Conservation (phyloP, 306 rosid genomes). For the Casuarina cunninghamiana region DNA sequence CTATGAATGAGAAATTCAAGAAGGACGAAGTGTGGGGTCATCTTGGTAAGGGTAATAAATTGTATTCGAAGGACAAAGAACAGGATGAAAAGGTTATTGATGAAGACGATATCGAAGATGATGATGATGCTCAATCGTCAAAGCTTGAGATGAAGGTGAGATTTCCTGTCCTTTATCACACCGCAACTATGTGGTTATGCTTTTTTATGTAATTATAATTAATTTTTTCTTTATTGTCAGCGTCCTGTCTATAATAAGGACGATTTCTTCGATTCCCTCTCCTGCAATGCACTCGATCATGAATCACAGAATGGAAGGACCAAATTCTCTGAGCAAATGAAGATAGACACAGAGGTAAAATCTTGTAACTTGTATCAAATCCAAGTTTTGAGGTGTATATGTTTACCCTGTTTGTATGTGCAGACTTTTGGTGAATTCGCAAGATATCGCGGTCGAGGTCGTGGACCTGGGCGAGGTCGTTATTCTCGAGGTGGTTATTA, state of each 20-base stretch:
- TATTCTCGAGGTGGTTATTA: conserved; percentile 76
- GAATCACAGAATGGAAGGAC: conserved; percentile 71
- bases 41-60: conserved; percentile 74
- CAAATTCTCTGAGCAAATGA: conserved; percentile 77
- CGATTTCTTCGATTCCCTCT: conserved; percentile 85
- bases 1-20: conserved; percentile 96
- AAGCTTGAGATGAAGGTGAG: conserved; percentile 56
- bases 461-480: conserved; percentile 75
- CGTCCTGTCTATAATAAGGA: conserved; percentile 86
- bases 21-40: conserved; percentile 99
- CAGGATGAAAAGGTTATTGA: conserved; percentile 56
- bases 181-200: neutral
- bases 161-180: conserved; percentile 13
- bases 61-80: conserved; percentile 50
- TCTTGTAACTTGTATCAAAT: conserved; percentile 2
- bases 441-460: conserved; percentile 83
- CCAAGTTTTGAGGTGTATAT: conserved; percentile 13
- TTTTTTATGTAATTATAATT: conserved; percentile 21
- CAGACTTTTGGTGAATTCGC: conserved; percentile 87
- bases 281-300: conserved; percentile 45
- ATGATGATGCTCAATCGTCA: conserved; percentile 47
- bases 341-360: conserved; percentile 82
- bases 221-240: conserved; percentile 22
- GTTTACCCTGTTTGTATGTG: conserved; percentile 33
- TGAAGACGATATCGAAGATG: conserved; percentile 59